Conservation (phyloP, 1,284 basidiomycete genomes). For the Boletus albobrunnescens region DNA sequence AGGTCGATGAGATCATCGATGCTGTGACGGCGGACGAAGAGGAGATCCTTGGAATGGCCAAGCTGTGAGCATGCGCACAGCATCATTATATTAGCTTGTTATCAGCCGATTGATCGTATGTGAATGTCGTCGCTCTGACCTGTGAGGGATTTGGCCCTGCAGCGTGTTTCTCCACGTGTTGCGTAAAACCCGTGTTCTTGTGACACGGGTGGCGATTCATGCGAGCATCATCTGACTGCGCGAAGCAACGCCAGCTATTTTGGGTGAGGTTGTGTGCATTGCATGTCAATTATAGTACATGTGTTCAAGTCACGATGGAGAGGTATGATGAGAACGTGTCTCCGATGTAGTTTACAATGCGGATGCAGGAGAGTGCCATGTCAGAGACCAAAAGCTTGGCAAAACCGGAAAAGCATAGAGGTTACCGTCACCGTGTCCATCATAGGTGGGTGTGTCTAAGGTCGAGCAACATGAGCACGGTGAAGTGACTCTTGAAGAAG, state of each 20-base stretch:
- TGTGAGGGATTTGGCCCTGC: conserved; percentile 22
- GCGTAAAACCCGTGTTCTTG: conserved; percentile 29
- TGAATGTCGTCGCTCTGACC: conserved; percentile 19
- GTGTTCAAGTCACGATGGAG: conserved; percentile 28
- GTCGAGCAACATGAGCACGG: conserved; percentile 22
- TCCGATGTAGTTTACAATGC: conserved; percentile 34
- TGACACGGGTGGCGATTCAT: conserved; percentile 21
- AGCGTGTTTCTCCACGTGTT: conserved; percentile 37
- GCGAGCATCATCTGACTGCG: conserved; percentile 22
- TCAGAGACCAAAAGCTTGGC: conserved; percentile 63
- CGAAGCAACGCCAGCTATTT: conserved; percentile 18
- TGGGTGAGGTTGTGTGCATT: conserved; percentile 27
- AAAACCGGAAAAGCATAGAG: conserved; percentile 78
- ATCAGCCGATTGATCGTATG: conserved; percentile 31
- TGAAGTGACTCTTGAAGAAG: conserved; percentile 16
- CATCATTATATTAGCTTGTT: conserved; percentile 27
- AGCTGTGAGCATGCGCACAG: conserved; percentile 47
- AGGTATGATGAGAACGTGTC: conserved; percentile 33
- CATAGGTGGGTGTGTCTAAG: conserved; percentile 76
- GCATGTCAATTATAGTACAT: conserved; percentile 34
- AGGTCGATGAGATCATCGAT: conserved; percentile 79
- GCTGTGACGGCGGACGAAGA: conserved; percentile 53
- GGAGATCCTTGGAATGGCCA: conserved; percentile 44
- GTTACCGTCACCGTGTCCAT: conserved; percentile 83
- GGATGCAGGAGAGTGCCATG: conserved; percentile 24